phyloP scores from a whole-genome alignment of 805 yeast species.

The Myxozyma melibiosi region DNA sequence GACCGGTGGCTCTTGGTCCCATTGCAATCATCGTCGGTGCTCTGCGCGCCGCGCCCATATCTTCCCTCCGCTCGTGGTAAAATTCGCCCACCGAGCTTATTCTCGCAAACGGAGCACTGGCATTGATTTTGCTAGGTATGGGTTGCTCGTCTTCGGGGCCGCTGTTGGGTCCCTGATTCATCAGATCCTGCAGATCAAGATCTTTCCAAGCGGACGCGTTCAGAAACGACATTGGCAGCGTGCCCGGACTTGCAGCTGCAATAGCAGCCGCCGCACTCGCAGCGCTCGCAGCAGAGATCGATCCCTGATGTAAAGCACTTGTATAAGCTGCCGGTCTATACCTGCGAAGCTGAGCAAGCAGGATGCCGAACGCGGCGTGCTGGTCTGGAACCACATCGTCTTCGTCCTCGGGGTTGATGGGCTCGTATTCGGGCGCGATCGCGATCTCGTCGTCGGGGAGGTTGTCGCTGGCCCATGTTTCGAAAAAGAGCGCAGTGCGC shows the following conservation, averaged over 20 bases:
- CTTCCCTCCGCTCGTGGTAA: slow-evolving; percentile 27
- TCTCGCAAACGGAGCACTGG: slow-evolving; percentile 8
- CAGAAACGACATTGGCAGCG: slow-evolving; percentile 28
- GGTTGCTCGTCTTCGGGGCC: not conserved
- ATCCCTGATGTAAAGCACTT: slow-evolving; percentile 28
- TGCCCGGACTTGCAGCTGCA: slow-evolving; percentile 28
- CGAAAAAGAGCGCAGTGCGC: slow-evolving; percentile 26
- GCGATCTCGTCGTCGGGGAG: slow-evolving; percentile 32
- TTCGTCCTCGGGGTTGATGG: slow-evolving; percentile 36
- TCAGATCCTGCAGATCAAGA: slow-evolving; percentile 24
- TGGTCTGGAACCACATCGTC: slow-evolving; percentile 37
- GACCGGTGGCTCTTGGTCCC: not conserved
- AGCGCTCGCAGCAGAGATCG: slow-evolving; percentile 31
- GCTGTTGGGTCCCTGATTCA: slow-evolving; percentile 11
- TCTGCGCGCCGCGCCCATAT: slow-evolving; percentile 4
- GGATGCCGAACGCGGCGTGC: slow-evolving; percentile 34
- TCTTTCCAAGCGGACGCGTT: slow-evolving; percentile 35
- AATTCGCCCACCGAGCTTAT: slow-evolving; percentile 27
- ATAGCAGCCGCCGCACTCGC: slow-evolving; percentile 34
- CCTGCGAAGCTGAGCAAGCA: slow-evolving; percentile 30
- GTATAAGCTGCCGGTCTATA: slow-evolving; percentile 31
- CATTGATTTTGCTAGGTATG: not conserved
- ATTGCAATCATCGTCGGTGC: slow-evolving; percentile 8
- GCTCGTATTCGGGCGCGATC: slow-evolving; percentile 33
- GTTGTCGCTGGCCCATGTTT: slow-evolving; percentile 31